These are phyloP conservation scores for Cutaneotrichosporon daszewskae DNA, from an alignment of 1,284 basidiomycete species.

Conservation along the genomic window DNA sequence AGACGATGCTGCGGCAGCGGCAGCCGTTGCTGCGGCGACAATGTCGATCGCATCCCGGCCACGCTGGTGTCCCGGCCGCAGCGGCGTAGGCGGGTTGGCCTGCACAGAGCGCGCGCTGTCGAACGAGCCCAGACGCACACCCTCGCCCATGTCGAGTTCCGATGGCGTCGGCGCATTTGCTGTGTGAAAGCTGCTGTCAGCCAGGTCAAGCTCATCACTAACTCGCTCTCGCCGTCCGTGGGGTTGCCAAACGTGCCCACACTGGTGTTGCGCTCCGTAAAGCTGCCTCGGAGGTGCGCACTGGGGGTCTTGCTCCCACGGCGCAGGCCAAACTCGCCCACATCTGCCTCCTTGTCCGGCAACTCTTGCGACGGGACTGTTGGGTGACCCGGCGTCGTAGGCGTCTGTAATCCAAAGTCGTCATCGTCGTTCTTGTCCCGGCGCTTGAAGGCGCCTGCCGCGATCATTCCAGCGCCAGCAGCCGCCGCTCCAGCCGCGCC, in stretches of 20 bases:
- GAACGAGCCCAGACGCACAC: no score
- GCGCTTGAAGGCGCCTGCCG: background rate
- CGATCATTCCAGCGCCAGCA: background rate
- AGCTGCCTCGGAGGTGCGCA: background rate
- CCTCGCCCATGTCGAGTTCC: background rate
- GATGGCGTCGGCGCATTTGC: background rate
- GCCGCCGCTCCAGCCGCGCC: background rate
- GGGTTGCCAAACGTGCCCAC: conserved; percentile 15
- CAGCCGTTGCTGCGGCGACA: conserved; percentile 1
- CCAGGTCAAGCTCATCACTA: background rate
- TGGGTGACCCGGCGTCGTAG: no score
- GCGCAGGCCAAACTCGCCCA: conserved; percentile 14
- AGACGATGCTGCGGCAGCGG: background rate
- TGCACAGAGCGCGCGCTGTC: background rate
- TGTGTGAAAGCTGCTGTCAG: background rate
- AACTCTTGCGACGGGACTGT: no score
- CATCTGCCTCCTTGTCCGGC: background rate
- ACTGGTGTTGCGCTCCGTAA: conserved; percentile 10
- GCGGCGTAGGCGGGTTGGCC: background rate
- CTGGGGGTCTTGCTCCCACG: background rate
- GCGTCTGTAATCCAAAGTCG: conserved; percentile 1
- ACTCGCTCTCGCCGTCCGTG: background rate
- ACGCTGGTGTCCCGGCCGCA: background rate
- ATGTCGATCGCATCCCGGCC: no score
- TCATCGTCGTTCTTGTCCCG: background rate